phyloP scores from a whole-genome alignment of 148 eudicot genomes.

The Polygonum maritimum region DNA sequence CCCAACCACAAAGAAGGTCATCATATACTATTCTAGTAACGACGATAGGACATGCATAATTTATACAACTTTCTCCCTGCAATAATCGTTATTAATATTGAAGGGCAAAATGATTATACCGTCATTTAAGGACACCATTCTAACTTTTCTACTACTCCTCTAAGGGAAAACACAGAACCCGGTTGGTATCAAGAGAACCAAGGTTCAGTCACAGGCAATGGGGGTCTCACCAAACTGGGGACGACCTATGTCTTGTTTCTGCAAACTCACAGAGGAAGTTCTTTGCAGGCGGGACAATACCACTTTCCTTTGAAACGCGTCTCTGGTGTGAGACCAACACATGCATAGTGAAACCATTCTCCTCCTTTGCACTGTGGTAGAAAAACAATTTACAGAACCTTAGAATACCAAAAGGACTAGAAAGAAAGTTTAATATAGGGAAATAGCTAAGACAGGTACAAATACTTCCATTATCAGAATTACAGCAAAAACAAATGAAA shows the following conservation, averaged over 20 bases:
- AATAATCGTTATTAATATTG: background rate
- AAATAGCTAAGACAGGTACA: background rate
- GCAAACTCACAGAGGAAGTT: slow-evolving; percentile 27
- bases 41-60: background rate
- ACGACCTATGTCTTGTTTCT: background rate
- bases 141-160: background rate
- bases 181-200: background rate
- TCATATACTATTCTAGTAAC: background rate
- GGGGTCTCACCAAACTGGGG: background rate
- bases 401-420: background rate
- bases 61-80: background rate
- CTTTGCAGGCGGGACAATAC: slow-evolving; percentile 97
- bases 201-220: background rate
- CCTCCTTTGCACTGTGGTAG: slow-evolving; percentile 91
- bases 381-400: background rate
- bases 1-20: background rate
- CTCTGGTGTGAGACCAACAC: slow-evolving; percentile 92
- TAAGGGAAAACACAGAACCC: background rate
- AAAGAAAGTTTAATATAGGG: background rate
- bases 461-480: background rate
- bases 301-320: slow-evolving; percentile 94
- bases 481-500: slow-evolving; percentile 5
- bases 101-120: background rate
- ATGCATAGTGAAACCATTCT: slow-evolving; percentile 95
- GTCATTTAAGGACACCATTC: background rate